Percentiles rank a stretch among this genome's conserved stretches.
These are phyloP conservation scores for Hibiscus tridactylites DNA, from an alignment of 345 rosid species.

Conservation along the genomic window DNA sequence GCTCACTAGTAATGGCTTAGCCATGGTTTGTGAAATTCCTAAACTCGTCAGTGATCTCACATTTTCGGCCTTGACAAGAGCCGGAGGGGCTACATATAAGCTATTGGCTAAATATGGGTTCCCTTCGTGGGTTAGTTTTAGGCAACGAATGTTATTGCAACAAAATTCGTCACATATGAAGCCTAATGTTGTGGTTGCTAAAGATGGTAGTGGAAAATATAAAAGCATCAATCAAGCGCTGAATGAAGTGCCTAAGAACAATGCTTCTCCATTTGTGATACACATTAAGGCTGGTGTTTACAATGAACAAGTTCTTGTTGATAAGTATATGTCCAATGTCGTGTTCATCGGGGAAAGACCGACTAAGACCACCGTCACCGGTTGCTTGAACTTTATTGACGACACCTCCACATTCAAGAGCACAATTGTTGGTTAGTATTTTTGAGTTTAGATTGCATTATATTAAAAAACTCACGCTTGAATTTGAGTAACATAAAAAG, in stretches of 20 bases:
- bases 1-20: no score
- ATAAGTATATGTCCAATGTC: constrained; percentile 26
- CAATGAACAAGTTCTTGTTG: constrained; percentile 33
- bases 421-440: constrained; percentile 45
- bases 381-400: constrained; percentile 31
- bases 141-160: constrained; percentile 27
- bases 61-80: no score
- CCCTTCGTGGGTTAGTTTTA: constrained; percentile 43
- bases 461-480: no score
- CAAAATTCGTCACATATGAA: constrained; percentile 19
- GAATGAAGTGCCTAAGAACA: constrained; percentile 35
- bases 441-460: background rate
- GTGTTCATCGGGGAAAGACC: constrained; percentile 72
- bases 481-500: background rate
- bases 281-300: constrained; percentile 28
- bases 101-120: constrained; percentile 24
- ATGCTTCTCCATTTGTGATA: constrained; percentile 34
- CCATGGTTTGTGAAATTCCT: no score
- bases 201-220: constrained; percentile 66
- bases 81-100: background rate
- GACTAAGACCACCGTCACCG: constrained; percentile 52
- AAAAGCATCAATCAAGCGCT: constrained; percentile 50
- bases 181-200: constrained; percentile 50
- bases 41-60: no score
- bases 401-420: constrained; percentile 46